Percentiles rank a stretch among this genome's conserved stretches.
Evolutionary conservation across 768 basidiomycete species (phyloP).

Genomic region (Cubamyces sp.): DNA sequence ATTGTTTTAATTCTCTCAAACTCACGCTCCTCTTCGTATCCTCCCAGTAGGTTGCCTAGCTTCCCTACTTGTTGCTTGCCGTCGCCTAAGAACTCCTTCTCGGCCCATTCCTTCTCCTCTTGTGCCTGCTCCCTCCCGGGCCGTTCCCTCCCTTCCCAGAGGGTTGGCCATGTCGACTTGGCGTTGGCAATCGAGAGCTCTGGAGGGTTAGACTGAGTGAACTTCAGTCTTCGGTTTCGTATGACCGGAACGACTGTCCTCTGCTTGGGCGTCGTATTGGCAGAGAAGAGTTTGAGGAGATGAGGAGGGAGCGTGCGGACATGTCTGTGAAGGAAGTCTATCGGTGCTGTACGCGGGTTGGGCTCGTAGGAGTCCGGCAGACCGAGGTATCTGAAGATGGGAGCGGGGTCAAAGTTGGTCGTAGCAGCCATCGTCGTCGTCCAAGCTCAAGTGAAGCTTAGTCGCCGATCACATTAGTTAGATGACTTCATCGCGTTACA

Average conservation of each 20-base stretch:
- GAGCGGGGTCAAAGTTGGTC: not conserved
- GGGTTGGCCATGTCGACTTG: constrained; percentile 60
- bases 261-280: constrained; percentile 58
- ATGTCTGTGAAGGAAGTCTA: constrained; percentile 66
- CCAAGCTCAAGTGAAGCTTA: not conserved
- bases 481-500: not conserved
- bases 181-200: constrained; percentile 60
- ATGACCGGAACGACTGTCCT: constrained; percentile 65
- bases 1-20: constrained; percentile 58
- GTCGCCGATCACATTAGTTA: not conserved
- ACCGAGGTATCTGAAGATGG: constrained; percentile 54
- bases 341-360: constrained; percentile 57
- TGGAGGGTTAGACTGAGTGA: constrained; percentile 55
- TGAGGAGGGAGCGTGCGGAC: constrained; percentile 70
- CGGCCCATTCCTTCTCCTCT: constrained; percentile 75
- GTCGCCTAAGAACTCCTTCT: constrained; percentile 57
- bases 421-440: constrained; percentile 9
- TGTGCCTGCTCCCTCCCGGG: constrained; percentile 53
- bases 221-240: constrained; percentile 74
- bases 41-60: constrained; percentile 64
- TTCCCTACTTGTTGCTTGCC: constrained; percentile 66
- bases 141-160: constrained; percentile 65
- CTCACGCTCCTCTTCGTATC: constrained; percentile 80
- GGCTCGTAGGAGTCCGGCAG: constrained; percentile 63
- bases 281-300: constrained; percentile 49